Evolutionary conservation across 306 rosid species (phyloP), one percentile per base, ranked within the genome.

Genomic region (Prunus campanulata): DNA sequence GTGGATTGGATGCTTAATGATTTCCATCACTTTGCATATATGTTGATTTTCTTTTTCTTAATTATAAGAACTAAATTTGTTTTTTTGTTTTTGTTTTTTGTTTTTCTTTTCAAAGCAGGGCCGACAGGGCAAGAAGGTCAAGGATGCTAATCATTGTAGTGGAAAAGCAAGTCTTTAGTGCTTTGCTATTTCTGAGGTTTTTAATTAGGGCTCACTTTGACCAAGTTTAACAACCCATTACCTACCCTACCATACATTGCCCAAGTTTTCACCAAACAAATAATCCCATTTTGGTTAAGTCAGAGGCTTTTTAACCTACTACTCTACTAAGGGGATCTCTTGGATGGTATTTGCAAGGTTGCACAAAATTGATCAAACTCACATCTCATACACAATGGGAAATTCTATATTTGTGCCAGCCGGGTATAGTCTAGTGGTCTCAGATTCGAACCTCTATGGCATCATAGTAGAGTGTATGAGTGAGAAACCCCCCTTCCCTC

Each of bases 401-500:
- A 39, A 7, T 39, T 35, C 2, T 35, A 35, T 35, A 35, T 35
- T 35, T 35, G 6, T 5, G 0, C 1, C 2, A 35, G 0, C 0
- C 2, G 8, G 8, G 42, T 35, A 35, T 35, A 35, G 39, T 5
- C 1, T 32, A 32, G 8, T 35, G 8, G 8, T 35, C 8, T 35
- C 0, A 35, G 0, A 35, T 35, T 35, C 8, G 8, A 35, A 35
- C 42, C 42, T 35, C 0, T 1, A 35, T 6, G 2, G 0, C 42
- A 35, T 35, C 0, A 35, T 35, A 35, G 0, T 0, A 35, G 5
- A 4, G 42, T 35, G 42, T 35, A 8, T 35, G 42, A 1, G 42
- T 5, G 8, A 35, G 8, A 35, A 35, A 35, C 0, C 0, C 8
- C 2, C 2, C 0, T 5, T 1, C 0, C 0, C 2, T 35, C 1